Evolutionary conservation across 1,284 basidiomycete genomes (phyloP), one percentile per base, ranked within the genome.

Genomic region (Exobasidium rhododendri): DNA sequence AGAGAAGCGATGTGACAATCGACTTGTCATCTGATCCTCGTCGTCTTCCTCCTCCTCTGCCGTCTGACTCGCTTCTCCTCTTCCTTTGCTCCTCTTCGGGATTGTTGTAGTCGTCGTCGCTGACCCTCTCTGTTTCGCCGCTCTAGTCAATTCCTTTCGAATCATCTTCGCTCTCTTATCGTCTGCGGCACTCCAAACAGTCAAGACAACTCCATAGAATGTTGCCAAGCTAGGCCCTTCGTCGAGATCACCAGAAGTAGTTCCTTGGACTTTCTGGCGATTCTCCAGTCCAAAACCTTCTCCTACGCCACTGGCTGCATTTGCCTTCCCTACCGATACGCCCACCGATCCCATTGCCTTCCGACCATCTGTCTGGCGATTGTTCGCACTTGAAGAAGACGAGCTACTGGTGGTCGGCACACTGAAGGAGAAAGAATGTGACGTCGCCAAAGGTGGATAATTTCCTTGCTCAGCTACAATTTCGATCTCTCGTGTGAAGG

Each of bases 401-500:
- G 59, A 74, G 29, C 67, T 66, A 51, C 64, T 67, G 61, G 67
- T 61, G 54, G 68, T 74, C 45, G 72, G 79, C 54, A 70, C 74
- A 55, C 75, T 80, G 68, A 97, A 97, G 3, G 90, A 89, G 81
- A 97, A 97, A 0, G 88, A 89, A 81, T 97, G 92, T 52, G 92
- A 89, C 17, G 92, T 94, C 20, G 90, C 91, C 0, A 91, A 56
- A 26, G 74, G 74, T 26, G 73, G 70, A 45, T 71, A 76, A 61
- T 69, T 67, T 60, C 63, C 65, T 51, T 72, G 73, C 4, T 71
- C 71, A 4, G 73, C 68, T 2, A 73, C 55, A 50, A 97, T 89
- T 78, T 97, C 94, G 54, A 97, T 90, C 82, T 94, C 92, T 58
- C 90, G 88, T 26, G 91, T 88, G 81, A 94, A 93, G 17, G 89